Evolutionary conservation across 352 stramenopile genomes (phyloP), one percentile per base, ranked within the genome.

Genomic region (Phytophthora boehmeriae): DNA sequence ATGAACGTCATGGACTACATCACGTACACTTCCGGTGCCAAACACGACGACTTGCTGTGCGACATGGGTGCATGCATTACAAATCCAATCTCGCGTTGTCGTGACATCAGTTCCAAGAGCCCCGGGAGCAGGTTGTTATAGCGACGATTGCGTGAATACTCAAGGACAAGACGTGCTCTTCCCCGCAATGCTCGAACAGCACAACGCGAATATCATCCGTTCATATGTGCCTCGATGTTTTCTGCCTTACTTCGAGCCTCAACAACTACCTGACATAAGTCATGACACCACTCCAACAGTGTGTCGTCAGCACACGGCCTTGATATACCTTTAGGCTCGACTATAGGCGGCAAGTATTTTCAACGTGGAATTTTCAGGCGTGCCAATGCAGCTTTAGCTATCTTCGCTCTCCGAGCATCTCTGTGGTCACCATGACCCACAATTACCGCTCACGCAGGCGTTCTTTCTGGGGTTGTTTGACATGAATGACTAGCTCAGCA

Each of bases 261-360:
- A 0, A 25, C 25, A 8, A 66, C 14, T 1, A 59, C 19, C 2
- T 50, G 56, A 9, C 78, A 44, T 30, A 71, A 84, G 43, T 89
- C 82, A 35, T 85, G 77, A 4, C 54, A 50, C 82, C 82, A 92
- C 6, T 79, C 34, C 8, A 89, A 42, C 82, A 92, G 46, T 67
- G 78, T 47, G 83, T 89, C 0, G 80, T 90, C 10, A 90, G 34
- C n/a, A 88, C 6, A 0, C 76, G 66, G 4, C 80, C 80, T 42
- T 64, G 54, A 44, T 90, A 92, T 13, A 66, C 49, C 4, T 69
- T 57, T 0, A 86, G 42, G 25, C 82, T 92, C 4, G 54, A n/a
- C 1, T 71, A 48, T n/a, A 92, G 44, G 27, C 86, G 61, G 1
- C 54, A 67, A 53, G 76, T 63, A 48, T 80, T 67, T 0, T 77